Percentiles rank a stretch among this genome's conserved stretches.
Evolutionary conservation across 495 filamentous ascomycete species (phyloP).

Genomic region (Umbilicaria muhlenbergii): DNA sequence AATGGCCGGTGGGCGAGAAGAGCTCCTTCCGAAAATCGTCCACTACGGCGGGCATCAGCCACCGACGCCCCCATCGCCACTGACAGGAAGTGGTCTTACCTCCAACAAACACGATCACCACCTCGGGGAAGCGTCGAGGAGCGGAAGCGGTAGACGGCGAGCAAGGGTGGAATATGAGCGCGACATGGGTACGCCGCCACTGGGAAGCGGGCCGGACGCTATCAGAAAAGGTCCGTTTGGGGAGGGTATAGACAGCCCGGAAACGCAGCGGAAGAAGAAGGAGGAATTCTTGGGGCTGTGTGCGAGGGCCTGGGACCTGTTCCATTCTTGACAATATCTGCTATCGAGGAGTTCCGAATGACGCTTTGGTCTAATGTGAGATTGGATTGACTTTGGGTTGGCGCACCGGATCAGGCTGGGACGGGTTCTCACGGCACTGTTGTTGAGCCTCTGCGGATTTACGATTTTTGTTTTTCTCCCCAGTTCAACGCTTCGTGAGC

Average conservation of each 20-base stretch:
- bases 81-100: slow-evolving; percentile 17
- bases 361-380: not conserved
- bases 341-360: slow-evolving; percentile 9
- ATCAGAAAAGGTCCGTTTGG: slow-evolving; percentile 54
- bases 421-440: too few species aligned
- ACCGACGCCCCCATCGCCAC: slow-evolving; percentile 83
- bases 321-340: slow-evolving; percentile 57
- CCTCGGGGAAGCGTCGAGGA: slow-evolving; percentile 17
- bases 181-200: slow-evolving; percentile 59
- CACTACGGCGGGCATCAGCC: slow-evolving; percentile 87
- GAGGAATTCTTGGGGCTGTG: slow-evolving; percentile 86
- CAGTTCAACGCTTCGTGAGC: not conserved
- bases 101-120: slow-evolving; percentile 18
- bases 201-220: slow-evolving; percentile 43
- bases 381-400: not conserved
- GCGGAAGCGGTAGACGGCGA: slow-evolving; percentile 47
- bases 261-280: slow-evolving; percentile 74
- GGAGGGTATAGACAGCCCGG: slow-evolving; percentile 64
- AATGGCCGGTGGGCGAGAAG: slow-evolving; percentile 77
- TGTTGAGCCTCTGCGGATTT: not conserved
- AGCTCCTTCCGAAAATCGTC: slow-evolving; percentile 80
- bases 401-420: not conserved
- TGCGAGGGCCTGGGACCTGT: slow-evolving; percentile 85
- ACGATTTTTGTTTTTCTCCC: not conserved
- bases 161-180: slow-evolving; percentile 80